Evolutionary conservation across 2,329 filamentous ascomycete genomes (phyloP).

Genomic region (Zasmidium angulare): DNA sequence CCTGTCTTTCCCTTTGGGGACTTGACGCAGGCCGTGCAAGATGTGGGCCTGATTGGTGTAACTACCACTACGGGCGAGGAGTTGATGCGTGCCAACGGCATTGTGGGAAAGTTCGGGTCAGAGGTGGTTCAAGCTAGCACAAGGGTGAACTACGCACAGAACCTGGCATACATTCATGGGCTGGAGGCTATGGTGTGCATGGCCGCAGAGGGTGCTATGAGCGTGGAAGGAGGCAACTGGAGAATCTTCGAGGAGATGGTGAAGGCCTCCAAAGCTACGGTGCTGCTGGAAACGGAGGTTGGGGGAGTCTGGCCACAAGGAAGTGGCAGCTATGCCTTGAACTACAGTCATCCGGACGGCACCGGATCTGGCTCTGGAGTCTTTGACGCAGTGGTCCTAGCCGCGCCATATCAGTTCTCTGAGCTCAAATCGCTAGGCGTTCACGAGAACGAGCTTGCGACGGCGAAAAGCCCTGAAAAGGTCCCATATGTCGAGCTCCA

Average conservation of each 20-base stretch:
- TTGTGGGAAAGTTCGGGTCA: conserved; percentile 66
- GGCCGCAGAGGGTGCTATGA: conserved; percentile 79
- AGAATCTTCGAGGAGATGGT: conserved; percentile 87
- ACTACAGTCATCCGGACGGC: conserved; percentile 29
- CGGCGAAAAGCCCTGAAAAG: conserved; percentile 60
- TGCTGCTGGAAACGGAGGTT: conserved; percentile 69
- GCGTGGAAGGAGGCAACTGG: conserved; percentile 86
- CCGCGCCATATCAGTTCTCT: conserved; percentile 79
- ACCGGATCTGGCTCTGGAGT: conserved; percentile 4
- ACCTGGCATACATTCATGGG: conserved; percentile 81
- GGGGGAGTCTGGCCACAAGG: conserved; percentile 50
- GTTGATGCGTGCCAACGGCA: conserved; percentile 66
- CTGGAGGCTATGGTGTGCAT: conserved; percentile 90
- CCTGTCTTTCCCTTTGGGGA: conserved; percentile 83
- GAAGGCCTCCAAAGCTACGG: conserved; percentile 58
- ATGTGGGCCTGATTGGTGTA: conserved; percentile 64
- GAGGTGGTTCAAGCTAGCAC: conserved; percentile 90
- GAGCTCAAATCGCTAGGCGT: conserved; percentile 54
- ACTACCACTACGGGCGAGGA: conserved; percentile 73
- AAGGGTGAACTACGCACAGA: conserved; percentile 91
- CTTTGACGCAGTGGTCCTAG: conserved; percentile 68
- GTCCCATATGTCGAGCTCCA: conserved; percentile 87
- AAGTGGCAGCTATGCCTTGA: conserved; percentile 46
- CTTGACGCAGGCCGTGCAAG: conserved; percentile 65
- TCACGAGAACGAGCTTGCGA: conserved; percentile 30